Conservation (phyloP, 1,284 basidiomycete species). For the Boletus albobrunnescens region DNA sequence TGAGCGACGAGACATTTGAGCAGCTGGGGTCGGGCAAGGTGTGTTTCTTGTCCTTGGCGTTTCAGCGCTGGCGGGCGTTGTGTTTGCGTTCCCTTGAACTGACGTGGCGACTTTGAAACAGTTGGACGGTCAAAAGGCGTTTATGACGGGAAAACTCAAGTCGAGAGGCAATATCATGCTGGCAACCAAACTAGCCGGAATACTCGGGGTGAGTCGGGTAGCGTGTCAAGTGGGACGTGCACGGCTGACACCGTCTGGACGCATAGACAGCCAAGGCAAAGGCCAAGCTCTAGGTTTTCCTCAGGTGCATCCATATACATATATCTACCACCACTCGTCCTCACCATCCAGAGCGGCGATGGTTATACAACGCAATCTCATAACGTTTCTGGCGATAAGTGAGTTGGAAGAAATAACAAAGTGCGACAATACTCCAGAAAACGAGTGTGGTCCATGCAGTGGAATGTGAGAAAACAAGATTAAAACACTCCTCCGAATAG, state of each 20-base stretch:
- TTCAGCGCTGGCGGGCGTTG: too few relatives aligned
- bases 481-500: slow-evolving; percentile 68
- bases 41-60: slow-evolving; percentile 11
- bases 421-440: neutral
- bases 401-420: neutral
- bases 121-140: slow-evolving; percentile 88
- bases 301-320: neutral
- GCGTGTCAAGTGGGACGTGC: neutral
- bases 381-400: slow-evolving; percentile 2
- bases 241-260: neutral
- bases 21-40: slow-evolving; percentile 71
- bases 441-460: slow-evolving; percentile 12
- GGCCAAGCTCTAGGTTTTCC: slow-evolving; percentile 33
- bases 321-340: neutral
- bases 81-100: neutral
- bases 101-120: slow-evolving; percentile 22
- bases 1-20: slow-evolving; percentile 68
- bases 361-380: slow-evolving; percentile 10
- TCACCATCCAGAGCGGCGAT: slow-evolving; percentile 16
- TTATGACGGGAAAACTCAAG: slow-evolving; percentile 90
- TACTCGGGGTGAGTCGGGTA: slow-evolving; percentile 63
- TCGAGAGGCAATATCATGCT: slow-evolving; percentile 85
- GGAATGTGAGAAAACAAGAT: neutral
- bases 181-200: slow-evolving; percentile 80
- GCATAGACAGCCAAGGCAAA: slow-evolving; percentile 38